phyloP scores from a whole-genome alignment of 257 asterid genomes.

The Nicotiana sylvestris region DNA sequence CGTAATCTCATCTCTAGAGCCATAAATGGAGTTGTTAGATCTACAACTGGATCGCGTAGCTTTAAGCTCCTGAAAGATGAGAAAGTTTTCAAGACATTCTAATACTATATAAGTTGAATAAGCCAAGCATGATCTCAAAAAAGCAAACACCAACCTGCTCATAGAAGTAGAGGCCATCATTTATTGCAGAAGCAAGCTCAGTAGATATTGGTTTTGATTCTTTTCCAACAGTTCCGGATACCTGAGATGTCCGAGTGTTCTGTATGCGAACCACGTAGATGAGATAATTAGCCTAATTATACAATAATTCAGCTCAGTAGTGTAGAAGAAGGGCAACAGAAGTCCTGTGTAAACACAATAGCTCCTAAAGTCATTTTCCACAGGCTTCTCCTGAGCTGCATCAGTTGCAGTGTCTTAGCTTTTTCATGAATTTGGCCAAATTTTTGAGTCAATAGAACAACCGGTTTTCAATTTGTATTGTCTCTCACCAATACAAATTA shows the following conservation, averaged over 20 bases:
- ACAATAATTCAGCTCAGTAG: background rate
- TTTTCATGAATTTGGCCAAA: constrained; percentile 4
- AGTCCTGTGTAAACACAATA: background rate
- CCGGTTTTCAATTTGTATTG: background rate
- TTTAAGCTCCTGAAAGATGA: constrained; percentile 61
- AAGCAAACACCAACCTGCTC: constrained; percentile 68
- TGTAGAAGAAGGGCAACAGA: background rate
- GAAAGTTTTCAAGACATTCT: background rate
- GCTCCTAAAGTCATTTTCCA: background rate
- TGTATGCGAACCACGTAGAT: constrained; percentile 26
- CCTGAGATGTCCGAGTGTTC: constrained; percentile 45
- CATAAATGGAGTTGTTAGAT: constrained; percentile 32
- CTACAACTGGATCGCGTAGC: constrained; percentile 42
- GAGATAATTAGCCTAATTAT: background rate
- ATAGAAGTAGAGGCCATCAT: constrained; percentile 78
- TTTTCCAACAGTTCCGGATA: constrained; percentile 26
- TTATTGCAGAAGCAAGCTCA: constrained; percentile 88
- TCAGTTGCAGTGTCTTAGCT: background rate
- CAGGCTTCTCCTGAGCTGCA: constrained; percentile 2
- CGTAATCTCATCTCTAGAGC: constrained; percentile 42
- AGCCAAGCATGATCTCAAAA: constrained; percentile 10
- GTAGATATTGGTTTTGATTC: constrained; percentile 52
- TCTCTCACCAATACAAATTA: background rate
- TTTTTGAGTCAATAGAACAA: background rate
- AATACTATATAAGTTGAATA: background rate